These are phyloP conservation scores for Sporothrix luriei DNA, from an alignment of 2,329 filamentous ascomycete species.

Conservation along the genomic window DNA sequence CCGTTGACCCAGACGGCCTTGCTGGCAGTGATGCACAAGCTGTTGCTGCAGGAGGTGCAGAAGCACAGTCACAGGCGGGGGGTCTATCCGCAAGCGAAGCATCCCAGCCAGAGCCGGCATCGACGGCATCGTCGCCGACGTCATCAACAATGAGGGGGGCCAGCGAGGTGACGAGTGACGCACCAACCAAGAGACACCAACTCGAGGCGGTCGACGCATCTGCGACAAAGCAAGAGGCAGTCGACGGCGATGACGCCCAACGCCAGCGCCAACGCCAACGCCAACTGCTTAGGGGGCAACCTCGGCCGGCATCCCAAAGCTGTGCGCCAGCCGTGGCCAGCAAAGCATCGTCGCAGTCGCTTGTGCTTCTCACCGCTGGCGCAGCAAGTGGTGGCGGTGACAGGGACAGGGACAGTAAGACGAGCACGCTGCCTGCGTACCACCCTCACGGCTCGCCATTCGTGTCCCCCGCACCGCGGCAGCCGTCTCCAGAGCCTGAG, in stretches of 20 bases:
- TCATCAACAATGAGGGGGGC: too few relatives aligned
- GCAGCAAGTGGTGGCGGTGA: background rate
- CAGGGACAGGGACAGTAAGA: background rate
- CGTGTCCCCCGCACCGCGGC: background rate
- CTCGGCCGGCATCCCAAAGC: background rate
- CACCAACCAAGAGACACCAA: background rate
- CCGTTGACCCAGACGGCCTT: conserved; percentile 9
- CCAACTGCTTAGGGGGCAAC: background rate
- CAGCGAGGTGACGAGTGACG: background rate
- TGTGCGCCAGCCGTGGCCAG: background rate
- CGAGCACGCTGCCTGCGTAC: background rate
- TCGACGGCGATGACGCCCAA: conserved; percentile 7
- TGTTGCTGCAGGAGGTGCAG: background rate
- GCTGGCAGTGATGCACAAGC: conserved; percentile 13
- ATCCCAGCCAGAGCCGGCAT: background rate
- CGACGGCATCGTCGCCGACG: background rate
- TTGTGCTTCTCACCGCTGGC: conserved; percentile 10
- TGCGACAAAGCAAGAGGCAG: background rate
- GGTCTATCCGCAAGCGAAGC: conserved; percentile 21
- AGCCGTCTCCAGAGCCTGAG: background rate
- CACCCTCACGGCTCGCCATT: background rate
- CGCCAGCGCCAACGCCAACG: background rate
- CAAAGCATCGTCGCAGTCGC: conserved; percentile 22
- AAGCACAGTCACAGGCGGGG: background rate
- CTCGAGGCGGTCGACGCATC: background rate